Base-by-base conservation (phyloP, 2,329 filamentous ascomycete genomes). In the Cladosporium austrohemisphaericum region DNA sequence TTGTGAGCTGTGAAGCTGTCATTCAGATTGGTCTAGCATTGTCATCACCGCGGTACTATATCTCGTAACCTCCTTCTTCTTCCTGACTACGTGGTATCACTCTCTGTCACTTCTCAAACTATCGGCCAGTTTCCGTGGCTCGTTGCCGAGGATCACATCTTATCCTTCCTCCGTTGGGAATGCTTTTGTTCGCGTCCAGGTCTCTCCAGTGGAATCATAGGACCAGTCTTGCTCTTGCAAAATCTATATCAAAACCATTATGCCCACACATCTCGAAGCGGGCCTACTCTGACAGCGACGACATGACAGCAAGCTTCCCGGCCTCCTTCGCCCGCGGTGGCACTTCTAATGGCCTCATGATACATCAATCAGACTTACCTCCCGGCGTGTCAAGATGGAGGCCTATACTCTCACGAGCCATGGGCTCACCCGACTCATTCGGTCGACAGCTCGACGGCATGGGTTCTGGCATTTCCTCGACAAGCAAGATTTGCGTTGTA, bases 401-500 rank as follows among this genome's bases (percentile, higher is more conserved):
- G 3, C 59, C 69, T 1, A 77, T 86, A 14, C 81, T 86, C 52
- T 72, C 74, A 16, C 70, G 76, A 2, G 75, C 74, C 6, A 81
- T 88, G 65, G 83, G 83, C 25, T 81, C 79, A 3, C 83, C 82
- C 0, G 86, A 89, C 57, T 71, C 76, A 0, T 75, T 84, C 64
- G 83, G 80, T 0, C 76, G 86, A 0, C 86, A 90, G 65, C 79
- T 90, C 1, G 76, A 89, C 62, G 85, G 85, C 7, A 76, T 88
- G 66, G 85, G 85, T 2, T 83, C 80, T 0, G 85, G 84, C 3
- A 73, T 85, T 49, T 86, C 83, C 8, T 83, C 79, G 35, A 77
- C 86, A 2, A 85, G 80, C 50, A 90, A 90, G 65, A 73, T 89
- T 14, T 86, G 84, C 65, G 72, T 90, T 1, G 73, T 90, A 1